Evolutionary conservation across 1,139 yeast species (phyloP), one percentile per base, ranked within the genome.

Genomic region (Blastobotrys capitulatus): DNA sequence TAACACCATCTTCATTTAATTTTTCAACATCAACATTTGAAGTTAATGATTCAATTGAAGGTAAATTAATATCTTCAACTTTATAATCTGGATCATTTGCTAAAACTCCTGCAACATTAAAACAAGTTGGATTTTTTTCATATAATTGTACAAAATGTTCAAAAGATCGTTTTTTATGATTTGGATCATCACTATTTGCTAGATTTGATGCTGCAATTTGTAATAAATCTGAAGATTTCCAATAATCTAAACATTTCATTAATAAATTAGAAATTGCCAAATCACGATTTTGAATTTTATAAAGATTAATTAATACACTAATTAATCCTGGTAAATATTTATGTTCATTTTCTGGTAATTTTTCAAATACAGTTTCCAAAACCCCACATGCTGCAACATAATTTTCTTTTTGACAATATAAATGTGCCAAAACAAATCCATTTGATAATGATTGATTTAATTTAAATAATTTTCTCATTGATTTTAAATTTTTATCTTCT

Each of bases 261-360:
- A 64, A 46, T 29, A 63, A 46, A 10, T 49, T 49, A 19, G 45
- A 46, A 15, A 58, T 57, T 16, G 59, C 56, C 25, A 52, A 29
- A 38, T 53, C 54, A 20, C 63, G 56, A 20, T 65, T 60, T 38
- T 60, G 63, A n/a, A 58, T 43, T 52, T 78, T 83, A 59, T 77
- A 79, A 6, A 82, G 57, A 12, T 75, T 67, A 12, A 76, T 66
- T 37, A 82, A 68, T 1, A 75, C 63, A 32, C 67, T 68, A n/a
- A 66, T 55, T 75, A 78, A 50, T 71, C 72, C 59, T 73, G 67
- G 50, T 73, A 76, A 29, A 80, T 57, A 59, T n/a, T 57, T 55
- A 8, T 49, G 50, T 26, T 45, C 26, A 6, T 42, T 27, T 18
- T 36, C 38, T 38, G 52, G 51, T 3, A 55, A 48, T 6, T 37